Conservation (phyloP, 2,329 filamentous ascomycete genomes). For the Mariannaea elegans region DNA sequence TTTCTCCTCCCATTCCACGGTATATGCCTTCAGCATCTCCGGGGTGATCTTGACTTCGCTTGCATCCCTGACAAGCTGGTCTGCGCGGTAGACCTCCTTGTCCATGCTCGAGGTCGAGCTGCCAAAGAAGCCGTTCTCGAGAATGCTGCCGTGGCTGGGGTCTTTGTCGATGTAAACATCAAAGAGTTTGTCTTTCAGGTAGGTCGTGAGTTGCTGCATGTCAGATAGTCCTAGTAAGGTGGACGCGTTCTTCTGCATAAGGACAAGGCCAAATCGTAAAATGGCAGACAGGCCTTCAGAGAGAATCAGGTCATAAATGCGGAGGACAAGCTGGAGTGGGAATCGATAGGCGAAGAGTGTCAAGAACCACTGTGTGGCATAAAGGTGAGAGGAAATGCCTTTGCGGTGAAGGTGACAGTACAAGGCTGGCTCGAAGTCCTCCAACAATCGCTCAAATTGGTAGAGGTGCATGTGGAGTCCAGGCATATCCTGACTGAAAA, state of each 20-base stretch:
- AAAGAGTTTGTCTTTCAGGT: constrained; percentile 92
- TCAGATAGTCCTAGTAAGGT: constrained; percentile 85
- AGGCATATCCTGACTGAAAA: constrained; percentile 96
- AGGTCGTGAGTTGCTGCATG: constrained; percentile 88
- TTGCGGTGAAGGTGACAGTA: constrained; percentile 93
- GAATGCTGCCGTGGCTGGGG: constrained; percentile 88
- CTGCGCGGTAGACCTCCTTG: constrained; percentile 95
- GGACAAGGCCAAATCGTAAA: constrained; percentile 89
- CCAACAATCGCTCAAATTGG: constrained; percentile 92
- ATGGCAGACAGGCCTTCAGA: constrained; percentile 94
- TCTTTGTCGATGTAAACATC: constrained; percentile 97
- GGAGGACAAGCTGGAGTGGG: constrained; percentile 91
- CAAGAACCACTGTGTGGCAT: constrained; percentile 98
- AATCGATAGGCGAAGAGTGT: constrained; percentile 99
- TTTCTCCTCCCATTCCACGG: constrained; percentile 91
- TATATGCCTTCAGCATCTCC: constrained; percentile 83
- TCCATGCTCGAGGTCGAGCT: constrained; percentile 88
- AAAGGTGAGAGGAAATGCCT: constrained; percentile 88
- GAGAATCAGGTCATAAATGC: constrained; percentile 95
- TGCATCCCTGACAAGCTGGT: constrained; percentile 91
- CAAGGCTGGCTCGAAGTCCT: constrained; percentile 91
- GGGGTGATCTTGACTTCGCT: constrained; percentile 87
- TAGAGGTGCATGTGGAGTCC: constrained; percentile 93
- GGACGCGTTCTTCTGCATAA: constrained; percentile 93
- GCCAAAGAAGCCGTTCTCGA: constrained; percentile 97